Base-by-base conservation (phyloP, 78 protist genomes). In the Blattamonas nauphoetae region DNA sequence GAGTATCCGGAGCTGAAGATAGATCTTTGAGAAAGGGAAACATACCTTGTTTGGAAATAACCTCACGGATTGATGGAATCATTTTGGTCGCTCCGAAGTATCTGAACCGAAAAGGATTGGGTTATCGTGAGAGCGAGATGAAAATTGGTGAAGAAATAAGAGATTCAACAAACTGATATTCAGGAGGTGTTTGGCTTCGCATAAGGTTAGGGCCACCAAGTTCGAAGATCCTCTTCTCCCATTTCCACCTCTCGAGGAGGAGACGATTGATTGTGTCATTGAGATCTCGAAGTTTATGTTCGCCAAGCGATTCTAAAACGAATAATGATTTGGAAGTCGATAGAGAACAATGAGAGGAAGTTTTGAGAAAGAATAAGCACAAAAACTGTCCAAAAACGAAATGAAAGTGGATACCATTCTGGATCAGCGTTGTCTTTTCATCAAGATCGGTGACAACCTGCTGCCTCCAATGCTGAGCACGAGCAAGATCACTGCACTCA, bases 161-260 rank as follows among this genome's bases (percentile, higher is more conserved):
- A n/a, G n/a, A n/a, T n/a, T 21, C 11, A 29, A 29, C 71, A 55
- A 55, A 55, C 71, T 55, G 11, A 21, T 55, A 55, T 21, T 55
- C 21, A 29, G 71, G 71, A 55, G 71, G 71, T 21, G 11, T 21
- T 21, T 29, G 71, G 21, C 71, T 55, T 55, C 21, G 38, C 11
- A 55, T 11, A 55, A 79, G 33, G 35, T 79, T 6, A 34, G 83
- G 83, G 44, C 83, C 83, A 35, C 83, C 83, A 11, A 79, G 83
- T 6, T 79, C 83, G 35, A 79, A 11, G n/a, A 11, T 34, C 33
- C 83, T 11, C 35, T 34, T 79, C 35, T 79, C 83, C 83, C 21
- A 79, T 11, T 34, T 32, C 44, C 33, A 32, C 32, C 35, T 11
- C 11, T 79, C 83, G n/a, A 11, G 44, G n/a, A 79, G 44, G 35